Evolutionary conservation across 495 filamentous ascomycete species (phyloP).

Genomic region (Pseudomonodictys pantanalensis): DNA sequence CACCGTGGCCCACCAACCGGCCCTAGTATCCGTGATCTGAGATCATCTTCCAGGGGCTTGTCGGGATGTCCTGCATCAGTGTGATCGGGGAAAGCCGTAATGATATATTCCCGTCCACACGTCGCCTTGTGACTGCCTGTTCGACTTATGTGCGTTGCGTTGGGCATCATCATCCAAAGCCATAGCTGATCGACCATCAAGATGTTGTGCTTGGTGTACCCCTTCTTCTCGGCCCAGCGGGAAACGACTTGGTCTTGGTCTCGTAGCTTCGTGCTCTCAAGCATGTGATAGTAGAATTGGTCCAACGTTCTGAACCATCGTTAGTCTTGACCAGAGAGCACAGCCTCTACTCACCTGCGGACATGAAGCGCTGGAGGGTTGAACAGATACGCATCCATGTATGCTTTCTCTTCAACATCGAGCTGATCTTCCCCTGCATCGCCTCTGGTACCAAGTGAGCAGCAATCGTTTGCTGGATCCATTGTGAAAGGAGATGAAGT

Average conservation of each 20-base stretch:
- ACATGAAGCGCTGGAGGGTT: conserved; percentile 56
- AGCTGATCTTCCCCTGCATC: not conserved
- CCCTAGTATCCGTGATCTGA: not conserved
- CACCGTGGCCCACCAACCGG: too few species aligned
- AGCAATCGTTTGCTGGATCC: not conserved
- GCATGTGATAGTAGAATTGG: conserved; percentile 63
- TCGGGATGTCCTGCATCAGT: conserved; percentile 15
- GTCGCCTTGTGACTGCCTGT: conserved; percentile 36
- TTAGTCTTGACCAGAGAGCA: not conserved
- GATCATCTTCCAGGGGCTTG: not conserved
- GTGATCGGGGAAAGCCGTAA: conserved; percentile 65
- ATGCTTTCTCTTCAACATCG: not conserved
- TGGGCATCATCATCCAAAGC: conserved; percentile 67
- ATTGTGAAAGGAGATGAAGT: not conserved
- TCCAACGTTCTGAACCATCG: conserved; percentile 55
- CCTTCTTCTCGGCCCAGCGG: conserved; percentile 43
- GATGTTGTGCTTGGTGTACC: conserved; percentile 46
- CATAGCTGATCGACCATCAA: conserved; percentile 72
- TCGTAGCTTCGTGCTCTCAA: conserved; percentile 60
- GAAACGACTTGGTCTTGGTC: conserved; percentile 69
- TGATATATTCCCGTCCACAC: conserved; percentile 47
- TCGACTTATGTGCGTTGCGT: too few species aligned
- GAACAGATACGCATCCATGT: conserved; percentile 58
- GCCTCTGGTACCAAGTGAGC: not conserved
- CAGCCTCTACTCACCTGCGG: conserved; percentile 34